Base-by-base conservation (phyloP, 225 moss, liverwort and hornwort genomes). In the Neckera pumila region DNA sequence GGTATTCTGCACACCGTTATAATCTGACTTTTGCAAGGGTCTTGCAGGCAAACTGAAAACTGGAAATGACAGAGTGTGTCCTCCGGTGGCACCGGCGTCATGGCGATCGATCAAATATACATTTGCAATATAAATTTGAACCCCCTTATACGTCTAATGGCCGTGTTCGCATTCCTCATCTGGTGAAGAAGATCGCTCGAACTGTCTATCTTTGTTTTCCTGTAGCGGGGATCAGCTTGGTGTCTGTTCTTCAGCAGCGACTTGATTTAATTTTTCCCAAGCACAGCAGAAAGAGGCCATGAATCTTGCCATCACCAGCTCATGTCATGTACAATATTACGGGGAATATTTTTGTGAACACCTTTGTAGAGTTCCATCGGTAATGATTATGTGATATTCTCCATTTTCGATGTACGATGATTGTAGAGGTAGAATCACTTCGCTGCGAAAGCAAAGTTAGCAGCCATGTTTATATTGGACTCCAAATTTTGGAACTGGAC, bases 381-480 rank as follows among this genome's bases (percentile, higher is more conserved):
- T 36, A 16, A 79, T 64, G 86, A 76, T 47, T 72, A 34, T 60
- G 69, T 85, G 89, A 79, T 66, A 62, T 76, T 90, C 85, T 84
- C 92, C 91, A 76, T 90, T 81, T 90, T 86, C 65, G 58, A 86
- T 83, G 80, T 40, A 56, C 76, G 76, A 85, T 82, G 87, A 90
- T 73, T 89, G 90, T 91, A 90, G 87, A 86, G 80, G 86, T 71
- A 84, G 76, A 71, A 20, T 88, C 84, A 65, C 84, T 77, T 85
- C 40, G 88, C 90, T 91, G 93, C 88, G 81, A 88, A 75, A 70
- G 81, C 88, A 88, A 82, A 91, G 69, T 7, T 47, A 80, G 88
- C 87, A 91, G 89, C 80, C 83, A 69, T 93, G 93, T 93, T 90
- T 79, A 93, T 93, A 93, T 73, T 79, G 61, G 78, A 87, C 58